phyloP scores from a whole-genome alignment of 176 grass and related monocot genomes.

The Typha latifolia region DNA sequence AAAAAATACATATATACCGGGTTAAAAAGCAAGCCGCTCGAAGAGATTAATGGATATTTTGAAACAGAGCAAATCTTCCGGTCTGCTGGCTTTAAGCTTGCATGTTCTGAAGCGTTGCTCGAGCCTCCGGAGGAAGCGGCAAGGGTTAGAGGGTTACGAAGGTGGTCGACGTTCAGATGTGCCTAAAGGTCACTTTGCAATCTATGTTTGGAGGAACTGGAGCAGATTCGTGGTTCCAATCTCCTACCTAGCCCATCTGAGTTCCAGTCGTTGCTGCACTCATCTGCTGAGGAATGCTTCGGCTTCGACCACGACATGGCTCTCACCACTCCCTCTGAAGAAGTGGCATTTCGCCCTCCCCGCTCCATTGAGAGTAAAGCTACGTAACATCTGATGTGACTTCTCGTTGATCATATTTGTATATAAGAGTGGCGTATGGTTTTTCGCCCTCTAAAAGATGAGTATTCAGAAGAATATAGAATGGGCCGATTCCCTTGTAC shows the following conservation, averaged over 20 bases:
- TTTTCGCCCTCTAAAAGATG: no score
- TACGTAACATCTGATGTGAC: no score
- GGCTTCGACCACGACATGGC: slow-evolving; percentile 57
- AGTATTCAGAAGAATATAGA: no score
- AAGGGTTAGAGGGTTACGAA: no score
- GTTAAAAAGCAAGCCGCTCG: no score
- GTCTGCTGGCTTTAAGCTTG: slow-evolving; percentile 55
- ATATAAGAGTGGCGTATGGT: no score
- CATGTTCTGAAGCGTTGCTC: slow-evolving; percentile 44
- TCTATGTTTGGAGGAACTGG: slow-evolving; percentile 71
- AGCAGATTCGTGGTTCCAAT: slow-evolving; percentile 74
- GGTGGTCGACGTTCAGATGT: slow-evolving; percentile 62
- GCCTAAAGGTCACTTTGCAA: slow-evolving; percentile 76
- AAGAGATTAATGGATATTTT: no score
- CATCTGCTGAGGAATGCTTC: slow-evolving; percentile 91
- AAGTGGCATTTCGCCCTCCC: slow-evolving; percentile 76
- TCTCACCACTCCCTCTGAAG: slow-evolving; percentile 85
- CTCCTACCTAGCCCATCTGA: slow-evolving; percentile 54
- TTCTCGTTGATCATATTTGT: no score
- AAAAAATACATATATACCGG: no score
- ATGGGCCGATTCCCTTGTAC: no score
- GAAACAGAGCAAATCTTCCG: neutral
- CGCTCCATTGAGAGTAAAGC: no score
- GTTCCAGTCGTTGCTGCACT: slow-evolving; percentile 69
- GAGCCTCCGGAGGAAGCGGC: neutral